phyloP scores from a whole-genome alignment of 202 grass and related monocot species.

The Eragrostis tef region DNA sequence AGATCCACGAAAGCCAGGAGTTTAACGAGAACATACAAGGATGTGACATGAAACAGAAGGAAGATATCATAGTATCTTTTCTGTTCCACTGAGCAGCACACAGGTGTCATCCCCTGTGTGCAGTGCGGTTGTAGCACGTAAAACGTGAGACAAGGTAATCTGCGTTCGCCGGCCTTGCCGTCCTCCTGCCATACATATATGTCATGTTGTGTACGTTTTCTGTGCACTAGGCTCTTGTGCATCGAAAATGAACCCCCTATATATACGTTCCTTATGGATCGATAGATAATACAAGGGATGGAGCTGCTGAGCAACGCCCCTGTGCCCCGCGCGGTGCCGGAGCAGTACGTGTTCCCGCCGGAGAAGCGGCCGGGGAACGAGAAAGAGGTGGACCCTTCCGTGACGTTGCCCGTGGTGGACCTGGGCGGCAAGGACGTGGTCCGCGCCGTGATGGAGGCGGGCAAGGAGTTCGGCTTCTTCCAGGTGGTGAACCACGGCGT shows the following conservation, averaged over 20 bases:
- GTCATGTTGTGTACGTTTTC: no score
- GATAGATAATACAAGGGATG: slow-evolving; percentile 40
- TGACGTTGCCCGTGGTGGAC: slow-evolving; percentile 50
- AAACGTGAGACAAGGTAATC: not conserved
- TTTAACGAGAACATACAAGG: not conserved
- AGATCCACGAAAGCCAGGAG: no score
- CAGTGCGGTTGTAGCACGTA: not conserved
- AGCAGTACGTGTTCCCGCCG: slow-evolving; percentile 46
- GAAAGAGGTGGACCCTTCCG: not conserved
- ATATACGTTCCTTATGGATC: no score
- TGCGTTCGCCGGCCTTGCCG: not conserved
- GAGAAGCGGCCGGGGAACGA: slow-evolving; percentile 39
- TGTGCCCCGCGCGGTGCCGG: slow-evolving; percentile 37
- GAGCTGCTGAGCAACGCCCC: slow-evolving; percentile 40
- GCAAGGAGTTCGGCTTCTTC: slow-evolving; percentile 57
- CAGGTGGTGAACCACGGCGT: slow-evolving; percentile 63
- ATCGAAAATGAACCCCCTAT: no score
- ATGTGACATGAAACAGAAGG: not conserved
- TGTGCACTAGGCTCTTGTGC: no score
- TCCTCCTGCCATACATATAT: no score
- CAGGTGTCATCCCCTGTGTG: no score
- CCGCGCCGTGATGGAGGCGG: slow-evolving; percentile 42
- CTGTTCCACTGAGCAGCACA: not conserved
- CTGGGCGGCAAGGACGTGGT: slow-evolving; percentile 35
- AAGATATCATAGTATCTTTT: not conserved